Evolutionary conservation across 495 filamentous ascomycete genomes (phyloP).

Genomic region (Penicillium paxilli): DNA sequence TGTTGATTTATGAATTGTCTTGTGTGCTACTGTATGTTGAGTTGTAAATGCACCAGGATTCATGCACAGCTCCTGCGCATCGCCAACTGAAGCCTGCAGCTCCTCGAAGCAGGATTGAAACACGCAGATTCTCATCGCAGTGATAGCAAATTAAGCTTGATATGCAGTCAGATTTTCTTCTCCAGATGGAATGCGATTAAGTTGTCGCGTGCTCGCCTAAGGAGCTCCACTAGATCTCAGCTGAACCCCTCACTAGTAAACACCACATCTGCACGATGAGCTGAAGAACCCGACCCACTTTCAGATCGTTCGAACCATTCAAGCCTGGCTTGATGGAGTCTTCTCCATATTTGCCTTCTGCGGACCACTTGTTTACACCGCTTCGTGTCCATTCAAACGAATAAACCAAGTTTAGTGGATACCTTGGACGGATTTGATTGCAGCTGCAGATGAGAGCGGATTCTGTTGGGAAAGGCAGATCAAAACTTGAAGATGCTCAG

Average conservation of each 20-base stretch:
- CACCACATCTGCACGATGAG: not conserved
- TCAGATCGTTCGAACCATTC: not conserved
- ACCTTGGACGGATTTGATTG: not conserved
- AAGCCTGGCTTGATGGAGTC: not conserved
- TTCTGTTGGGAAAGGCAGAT: too few relatives aligned
- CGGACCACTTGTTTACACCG: not conserved
- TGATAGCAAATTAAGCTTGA: not conserved
- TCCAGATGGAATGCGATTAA: not conserved
- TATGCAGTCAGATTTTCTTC: not conserved
- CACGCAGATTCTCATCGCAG: slow-evolving; percentile 9
- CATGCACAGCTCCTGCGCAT: slow-evolving; percentile 10
- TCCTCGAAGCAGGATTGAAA: slow-evolving; percentile 15
- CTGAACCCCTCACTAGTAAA: not conserved
- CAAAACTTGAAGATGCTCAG: too few relatives aligned
- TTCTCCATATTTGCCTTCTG: too few relatives aligned
- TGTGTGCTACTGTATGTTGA: slow-evolving; percentile 5
- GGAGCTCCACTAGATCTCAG: not conserved
- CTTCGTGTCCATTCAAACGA: not conserved
- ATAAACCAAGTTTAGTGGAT: not conserved
- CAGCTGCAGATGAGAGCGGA: too few relatives aligned
- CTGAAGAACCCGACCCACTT: not conserved
- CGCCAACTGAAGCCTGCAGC: slow-evolving; percentile 12
- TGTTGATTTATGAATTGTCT: slow-evolving; percentile 9
- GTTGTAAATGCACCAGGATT: slow-evolving; percentile 6
- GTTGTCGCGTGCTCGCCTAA: slow-evolving; percentile 4